phyloP scores from a whole-genome alignment of 192 early-diverging fungal genomes.

The Helicostylum pulchrum region DNA sequence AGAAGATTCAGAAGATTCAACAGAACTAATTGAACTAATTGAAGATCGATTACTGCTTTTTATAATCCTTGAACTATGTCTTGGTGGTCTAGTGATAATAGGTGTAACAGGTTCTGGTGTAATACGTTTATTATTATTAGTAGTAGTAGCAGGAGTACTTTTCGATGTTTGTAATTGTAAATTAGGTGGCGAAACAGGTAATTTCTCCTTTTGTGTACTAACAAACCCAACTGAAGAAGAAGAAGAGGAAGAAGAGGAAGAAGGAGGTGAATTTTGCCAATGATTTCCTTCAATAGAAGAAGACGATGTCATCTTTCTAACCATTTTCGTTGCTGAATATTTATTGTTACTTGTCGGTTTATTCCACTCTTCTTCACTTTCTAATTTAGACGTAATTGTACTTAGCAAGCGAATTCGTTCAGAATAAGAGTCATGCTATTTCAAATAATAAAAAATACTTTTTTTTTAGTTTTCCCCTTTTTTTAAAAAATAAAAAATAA shows the following conservation, averaged over 20 bases:
- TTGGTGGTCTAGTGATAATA: not conserved
- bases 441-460: conserved; percentile 8
- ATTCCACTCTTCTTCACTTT: conserved; percentile 7
- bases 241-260: conserved; percentile 6
- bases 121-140: not conserved
- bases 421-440: conserved; percentile 31
- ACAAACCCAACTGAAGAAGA: conserved; percentile 6
- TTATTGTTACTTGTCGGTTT: not conserved
- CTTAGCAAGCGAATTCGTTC: conserved; percentile 24
- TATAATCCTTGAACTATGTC: not conserved
- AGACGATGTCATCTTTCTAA: conserved; percentile 9
- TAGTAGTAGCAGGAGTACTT: conserved; percentile 10
- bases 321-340: not conserved
- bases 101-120: not conserved
- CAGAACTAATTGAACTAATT: conserved; percentile 1
- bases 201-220: conserved; percentile 10
- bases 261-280: conserved; percentile 5
- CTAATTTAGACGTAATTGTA: conserved; percentile 15
- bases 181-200: not conserved
- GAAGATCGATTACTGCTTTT: not conserved
- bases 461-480: not conserved
- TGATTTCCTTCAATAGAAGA: not conserved
- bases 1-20: not conserved
- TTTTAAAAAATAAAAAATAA: not conserved
- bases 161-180: conserved; percentile 7